Base-by-base conservation (phyloP, 345 rosid genomes). In the Pugionium cornutum region DNA sequence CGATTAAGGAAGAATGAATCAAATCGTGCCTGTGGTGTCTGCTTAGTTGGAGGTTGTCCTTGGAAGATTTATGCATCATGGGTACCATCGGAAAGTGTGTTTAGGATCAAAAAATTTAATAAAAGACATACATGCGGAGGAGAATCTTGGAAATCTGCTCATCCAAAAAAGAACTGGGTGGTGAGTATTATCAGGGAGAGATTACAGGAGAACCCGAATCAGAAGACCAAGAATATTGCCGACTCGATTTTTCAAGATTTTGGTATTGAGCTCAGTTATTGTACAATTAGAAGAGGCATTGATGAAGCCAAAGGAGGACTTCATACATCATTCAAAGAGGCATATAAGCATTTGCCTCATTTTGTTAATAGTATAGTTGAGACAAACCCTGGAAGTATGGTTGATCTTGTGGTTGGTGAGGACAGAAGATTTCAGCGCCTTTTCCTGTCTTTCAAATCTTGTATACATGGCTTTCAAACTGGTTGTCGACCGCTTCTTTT, bases 401-500 rank as follows among this genome's bases (percentile, higher is more conserved):
- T 77, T 10, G 73, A 85, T 73, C 81, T 89, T 70, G 66, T 68
- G 43, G 64, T 81, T 40, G 83, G 77, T 11, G 87, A 79, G 47
- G 89, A 82, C 68, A 76, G 51, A 63, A 86, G 83, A 64, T 92
- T 92, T 67, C 91, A 83, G 65, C 85, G 78, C 43, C 87, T 92
- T 53, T 89, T 89, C 74, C 61, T 92, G 35, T 83, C 89, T 39
- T 86, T 86, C 77, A 77, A 73, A 35, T 86, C 96, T 54, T 77
- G 85, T 37, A 65, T 83, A 53, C 67, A 69, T 44, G 97, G 98
- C 65, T 92, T 88, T 72, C 63, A 78, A 68, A 79, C 69, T 76
- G 97, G 91, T 64, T 92, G 98, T 49, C 81, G 97, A n/a, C 98
- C 90, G 0, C 85, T 92, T 75, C 72, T 92, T 68, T 89, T 88